Evolutionary conservation across 1,284 basidiomycete genomes (phyloP), one percentile per base, ranked within the genome.

Genomic region (Ceratobasidium papillatum): DNA sequence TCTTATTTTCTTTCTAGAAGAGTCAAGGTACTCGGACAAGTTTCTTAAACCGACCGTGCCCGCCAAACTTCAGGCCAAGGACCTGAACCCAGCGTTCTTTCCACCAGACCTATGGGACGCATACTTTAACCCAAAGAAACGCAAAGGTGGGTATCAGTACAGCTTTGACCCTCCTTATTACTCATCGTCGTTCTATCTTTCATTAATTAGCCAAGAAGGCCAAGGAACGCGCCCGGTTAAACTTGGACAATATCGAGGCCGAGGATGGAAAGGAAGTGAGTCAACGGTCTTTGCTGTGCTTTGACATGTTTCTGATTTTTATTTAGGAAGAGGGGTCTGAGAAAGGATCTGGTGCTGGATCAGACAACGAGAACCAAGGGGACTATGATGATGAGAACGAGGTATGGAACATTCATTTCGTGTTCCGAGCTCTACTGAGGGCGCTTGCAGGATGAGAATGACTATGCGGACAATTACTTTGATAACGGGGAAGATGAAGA

Each of bases 361-460:
- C 62, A n/a, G 76, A 83, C 22, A 90, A 92, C 51, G 90, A 89
- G 32, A 87, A 83, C 1, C 90, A 90, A 19, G 89, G 91, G 45
- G 92, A 93, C 80, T 94, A 94, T 79, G 92, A 94, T 76, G 91
- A 92, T 43, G 92, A 94, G 49, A 92, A 93, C 79, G 91, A 93
- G 66, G 66, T 71, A 34, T 14, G 66, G 30, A 30, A 3, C 8
- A 3, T 41, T n/a, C 3, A 3, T 17, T 30, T 54, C 36, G 14
- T 5, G 45, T 34, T 3, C 45, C 32, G 47, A 51, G 30, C 30
- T 45, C 38, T 27, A 51, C 49, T 66, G 30, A 66, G 30, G 47
- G 36, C 8, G 22, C 4, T 27, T 32, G 41, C 36, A 71, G 80
- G 92, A 92, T 78, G 92, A 94, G 81, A 93, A 94, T 77, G 92